A percentile compares a stretch with the other conserved stretches of the same genome.
phyloP scores from a whole-genome alignment of 208 protist species.

The Leishmania aethiopica region DNA sequence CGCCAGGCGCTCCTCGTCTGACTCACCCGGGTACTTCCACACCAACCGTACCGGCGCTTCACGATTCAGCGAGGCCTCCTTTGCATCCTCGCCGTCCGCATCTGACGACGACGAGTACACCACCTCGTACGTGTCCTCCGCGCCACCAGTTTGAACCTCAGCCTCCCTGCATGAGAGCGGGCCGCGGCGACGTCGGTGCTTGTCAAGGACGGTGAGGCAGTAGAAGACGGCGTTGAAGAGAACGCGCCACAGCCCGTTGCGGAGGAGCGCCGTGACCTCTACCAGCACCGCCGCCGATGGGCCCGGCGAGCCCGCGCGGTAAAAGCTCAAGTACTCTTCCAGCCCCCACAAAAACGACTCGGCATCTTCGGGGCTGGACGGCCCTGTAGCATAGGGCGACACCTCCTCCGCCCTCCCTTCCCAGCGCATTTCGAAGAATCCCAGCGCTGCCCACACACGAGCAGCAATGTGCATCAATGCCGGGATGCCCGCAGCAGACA shows the following conservation, averaged over 20 bases:
- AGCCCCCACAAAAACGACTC: slow-evolving; percentile 23
- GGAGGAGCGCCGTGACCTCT: slow-evolving; percentile 15
- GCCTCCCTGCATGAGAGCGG: slow-evolving; percentile 14
- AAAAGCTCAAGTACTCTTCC: slow-evolving; percentile 19
- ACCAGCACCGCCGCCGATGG: background rate
- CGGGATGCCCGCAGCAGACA: slow-evolving; percentile 33
- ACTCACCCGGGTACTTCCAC: slow-evolving; percentile 21
- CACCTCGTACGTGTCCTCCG: slow-evolving; percentile 40
- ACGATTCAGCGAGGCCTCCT: slow-evolving; percentile 2
- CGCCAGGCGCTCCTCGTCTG: slow-evolving; percentile 9
- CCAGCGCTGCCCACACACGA: slow-evolving; percentile 53
- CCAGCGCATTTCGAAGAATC: slow-evolving; percentile 44
- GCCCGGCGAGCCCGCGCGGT: background rate
- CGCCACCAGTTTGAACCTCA: slow-evolving; percentile 33
- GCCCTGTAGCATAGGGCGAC: background rate
- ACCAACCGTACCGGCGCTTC: slow-evolving; percentile 19
- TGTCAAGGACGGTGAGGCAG: slow-evolving; percentile 45
- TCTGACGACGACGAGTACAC: slow-evolving; percentile 21
- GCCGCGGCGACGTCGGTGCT: slow-evolving; percentile 15
- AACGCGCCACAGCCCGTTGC: slow-evolving; percentile 51
- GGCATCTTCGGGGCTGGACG: slow-evolving; percentile 15
- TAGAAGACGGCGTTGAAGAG: slow-evolving; percentile 76
- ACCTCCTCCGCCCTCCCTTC: slow-evolving; percentile 5
- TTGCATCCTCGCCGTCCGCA: background rate
- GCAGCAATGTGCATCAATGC: slow-evolving; percentile 41